Conservation (phyloP, 1,284 basidiomycete species). For the Irpex sp. region DNA sequence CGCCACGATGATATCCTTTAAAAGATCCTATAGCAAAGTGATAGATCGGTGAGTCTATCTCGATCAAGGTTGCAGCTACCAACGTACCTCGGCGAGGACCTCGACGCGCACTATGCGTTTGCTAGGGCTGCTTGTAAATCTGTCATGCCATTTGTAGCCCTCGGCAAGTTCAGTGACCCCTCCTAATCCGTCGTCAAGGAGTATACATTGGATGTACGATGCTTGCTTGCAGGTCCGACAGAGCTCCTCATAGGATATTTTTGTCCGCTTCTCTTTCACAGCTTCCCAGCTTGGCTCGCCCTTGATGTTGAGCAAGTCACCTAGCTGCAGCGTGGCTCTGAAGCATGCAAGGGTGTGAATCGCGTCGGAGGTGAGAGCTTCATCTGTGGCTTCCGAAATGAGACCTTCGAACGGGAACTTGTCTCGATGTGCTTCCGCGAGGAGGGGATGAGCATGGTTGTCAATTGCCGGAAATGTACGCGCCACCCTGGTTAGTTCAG, state of each 20-base stretch:
- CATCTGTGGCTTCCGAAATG: slow-evolving; percentile 58
- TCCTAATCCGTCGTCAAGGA: slow-evolving; percentile 70
- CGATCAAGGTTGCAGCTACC: too few relatives aligned
- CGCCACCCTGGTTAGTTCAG: slow-evolving; percentile 13
- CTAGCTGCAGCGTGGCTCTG: slow-evolving; percentile 54
- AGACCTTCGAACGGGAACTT: slow-evolving; percentile 55
- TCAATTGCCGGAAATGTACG: slow-evolving; percentile 53
- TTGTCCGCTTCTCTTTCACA: slow-evolving; percentile 43
- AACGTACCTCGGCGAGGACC: slow-evolving; percentile 55
- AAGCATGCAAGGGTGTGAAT: slow-evolving; percentile 53
- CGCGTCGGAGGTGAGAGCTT: slow-evolving; percentile 48
- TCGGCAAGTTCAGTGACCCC: slow-evolving; percentile 45
- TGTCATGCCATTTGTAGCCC: slow-evolving; percentile 57
- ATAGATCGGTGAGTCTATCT: slow-evolving; percentile 8
- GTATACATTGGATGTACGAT: slow-evolving; percentile 56
- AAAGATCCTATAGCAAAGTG: background rate
- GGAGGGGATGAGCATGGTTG: slow-evolving; percentile 73
- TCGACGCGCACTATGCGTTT: slow-evolving; percentile 68
- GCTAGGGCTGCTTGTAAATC: slow-evolving; percentile 45
- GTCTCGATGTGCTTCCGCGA: slow-evolving; percentile 42
- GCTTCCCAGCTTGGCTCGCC: slow-evolving; percentile 50
- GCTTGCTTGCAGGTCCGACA: slow-evolving; percentile 51
- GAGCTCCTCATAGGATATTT: slow-evolving; percentile 48
- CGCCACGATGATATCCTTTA: too few relatives aligned
- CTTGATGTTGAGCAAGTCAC: slow-evolving; percentile 40